Evolutionary conservation across 768 basidiomycete species (phyloP), one percentile per base, ranked within the genome.

Genomic region (Phaeotremella skinneri): DNA sequence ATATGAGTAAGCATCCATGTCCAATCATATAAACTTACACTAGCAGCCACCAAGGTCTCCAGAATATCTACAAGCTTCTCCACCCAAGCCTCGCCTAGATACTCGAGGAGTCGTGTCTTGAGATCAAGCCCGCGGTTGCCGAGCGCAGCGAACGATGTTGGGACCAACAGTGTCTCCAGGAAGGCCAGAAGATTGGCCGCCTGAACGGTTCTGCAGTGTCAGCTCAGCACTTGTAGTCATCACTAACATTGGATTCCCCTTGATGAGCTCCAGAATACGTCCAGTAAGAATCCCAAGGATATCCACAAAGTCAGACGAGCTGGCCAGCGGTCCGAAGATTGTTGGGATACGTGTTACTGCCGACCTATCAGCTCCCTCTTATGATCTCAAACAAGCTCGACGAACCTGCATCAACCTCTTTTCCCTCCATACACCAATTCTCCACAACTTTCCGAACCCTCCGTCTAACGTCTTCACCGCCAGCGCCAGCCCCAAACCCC

Each of bases 51-150:
- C 1, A 71, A 56, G 45, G 54, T 59, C 34, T 67, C 64, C 27
- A 73, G 45, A 5, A 32, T 49, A 9, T 50, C 42, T 14, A 69
- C 67, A 9, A 75, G 59, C 14, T 47, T 50, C 45, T 71, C 64
- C 5, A 75, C 69, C 71, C 72, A 75, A 32, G 34, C 29, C 29
- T 45, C 23, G 23, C 32, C 41, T 3, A 67, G 16, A 29, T 47
- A 42, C 14, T 41, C 27, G 4, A 56, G 43, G 13, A 67, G 21
- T 2, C 7, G 29, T 30, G 17, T 49, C 52, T 53, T 34, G 27
- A 26, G 21, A 25, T 25, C 26, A 16, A 4, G 2, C 21, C 31
- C 31, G 29, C 9, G 16, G 21, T 32, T 43, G 14, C n/a, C n/a
- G 11, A 64, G 29, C 1, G 3, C 17, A 20, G 20, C 39, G 32